phyloP scores from a whole-genome alignment of 2,329 filamentous ascomycete species.

The Cercospora sojina region DNA sequence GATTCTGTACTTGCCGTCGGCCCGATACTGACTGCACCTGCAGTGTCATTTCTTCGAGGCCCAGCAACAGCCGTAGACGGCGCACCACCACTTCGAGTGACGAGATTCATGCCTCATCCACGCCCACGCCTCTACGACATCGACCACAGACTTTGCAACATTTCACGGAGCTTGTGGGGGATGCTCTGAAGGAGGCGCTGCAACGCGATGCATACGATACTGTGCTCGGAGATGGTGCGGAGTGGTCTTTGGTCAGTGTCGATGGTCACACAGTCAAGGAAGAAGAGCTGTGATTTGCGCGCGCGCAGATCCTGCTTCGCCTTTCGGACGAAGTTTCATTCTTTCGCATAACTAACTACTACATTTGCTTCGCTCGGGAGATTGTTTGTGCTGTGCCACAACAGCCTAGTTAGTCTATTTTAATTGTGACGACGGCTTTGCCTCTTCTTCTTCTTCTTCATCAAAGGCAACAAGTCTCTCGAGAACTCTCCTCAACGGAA shows the following conservation, averaged over 20 bases:
- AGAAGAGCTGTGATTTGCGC: conserved; percentile 33
- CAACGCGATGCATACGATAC: conserved; percentile 31
- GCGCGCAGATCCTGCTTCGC: background rate
- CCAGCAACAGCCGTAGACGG: background rate
- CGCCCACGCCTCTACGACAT: background rate
- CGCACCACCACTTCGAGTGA: background rate
- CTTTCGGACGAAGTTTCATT: too few species aligned
- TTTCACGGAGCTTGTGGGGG: background rate
- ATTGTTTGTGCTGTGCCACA: too few species aligned
- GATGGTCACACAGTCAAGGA: conserved; percentile 33
- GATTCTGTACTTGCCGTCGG: too few species aligned
- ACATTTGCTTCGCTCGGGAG: too few species aligned
- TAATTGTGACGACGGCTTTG: too few species aligned
- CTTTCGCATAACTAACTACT: too few species aligned
- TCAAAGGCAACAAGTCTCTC: conserved; percentile 33
- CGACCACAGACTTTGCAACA: background rate
- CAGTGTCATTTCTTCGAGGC: background rate
- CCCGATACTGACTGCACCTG: background rate
- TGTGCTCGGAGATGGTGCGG: conserved; percentile 22
- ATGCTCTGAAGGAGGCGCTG: conserved; percentile 22
- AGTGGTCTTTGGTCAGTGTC: conserved; percentile 35
- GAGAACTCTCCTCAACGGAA: conserved; percentile 38
- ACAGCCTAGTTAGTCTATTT: too few species aligned
- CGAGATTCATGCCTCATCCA: background rate
- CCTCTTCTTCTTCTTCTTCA: too few species aligned